Conservation (phyloP, 2,329 filamentous ascomycete species). For the Trichoderma gracile region DNA sequence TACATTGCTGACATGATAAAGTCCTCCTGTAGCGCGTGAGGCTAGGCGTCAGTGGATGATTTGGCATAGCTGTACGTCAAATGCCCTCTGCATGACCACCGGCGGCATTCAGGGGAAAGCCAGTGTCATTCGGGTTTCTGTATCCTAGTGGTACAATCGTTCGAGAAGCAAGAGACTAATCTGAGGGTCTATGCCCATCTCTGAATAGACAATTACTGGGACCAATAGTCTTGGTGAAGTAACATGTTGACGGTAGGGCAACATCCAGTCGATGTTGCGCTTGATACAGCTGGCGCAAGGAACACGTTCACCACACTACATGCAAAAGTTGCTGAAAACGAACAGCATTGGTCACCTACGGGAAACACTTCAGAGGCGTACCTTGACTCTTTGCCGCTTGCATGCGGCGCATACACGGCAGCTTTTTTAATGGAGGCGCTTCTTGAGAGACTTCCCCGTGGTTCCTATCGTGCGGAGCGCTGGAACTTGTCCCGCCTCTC, state of each 20-base stretch:
- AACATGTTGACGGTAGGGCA: background rate
- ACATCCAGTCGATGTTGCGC: background rate
- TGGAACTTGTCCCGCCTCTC: background rate
- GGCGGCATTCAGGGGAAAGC: background rate
- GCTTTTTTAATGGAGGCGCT: background rate
- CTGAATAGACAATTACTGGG: background rate
- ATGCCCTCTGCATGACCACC: background rate
- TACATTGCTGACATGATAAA: background rate
- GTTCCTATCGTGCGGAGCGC: background rate
- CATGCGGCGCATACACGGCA: background rate
- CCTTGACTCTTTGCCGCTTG: slow-evolving; percentile 8
- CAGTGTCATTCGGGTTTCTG: background rate
- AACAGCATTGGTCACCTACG: background rate
- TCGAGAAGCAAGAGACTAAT: slow-evolving; percentile 1
- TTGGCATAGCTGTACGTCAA: background rate
- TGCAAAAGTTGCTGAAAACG: no score
- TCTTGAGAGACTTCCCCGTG: background rate
- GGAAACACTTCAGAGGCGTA: background rate
- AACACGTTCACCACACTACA: background rate
- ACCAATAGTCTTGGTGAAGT: background rate
- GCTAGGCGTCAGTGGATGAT: no score
- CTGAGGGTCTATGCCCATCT: background rate
- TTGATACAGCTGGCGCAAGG: slow-evolving; percentile 4
- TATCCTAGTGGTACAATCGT: background rate
- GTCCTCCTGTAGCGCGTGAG: background rate